Evolutionary conservation across 108 stramenopile species (phyloP), one percentile per base, ranked within the genome.

Genomic region (Ochromonas danica): DNA sequence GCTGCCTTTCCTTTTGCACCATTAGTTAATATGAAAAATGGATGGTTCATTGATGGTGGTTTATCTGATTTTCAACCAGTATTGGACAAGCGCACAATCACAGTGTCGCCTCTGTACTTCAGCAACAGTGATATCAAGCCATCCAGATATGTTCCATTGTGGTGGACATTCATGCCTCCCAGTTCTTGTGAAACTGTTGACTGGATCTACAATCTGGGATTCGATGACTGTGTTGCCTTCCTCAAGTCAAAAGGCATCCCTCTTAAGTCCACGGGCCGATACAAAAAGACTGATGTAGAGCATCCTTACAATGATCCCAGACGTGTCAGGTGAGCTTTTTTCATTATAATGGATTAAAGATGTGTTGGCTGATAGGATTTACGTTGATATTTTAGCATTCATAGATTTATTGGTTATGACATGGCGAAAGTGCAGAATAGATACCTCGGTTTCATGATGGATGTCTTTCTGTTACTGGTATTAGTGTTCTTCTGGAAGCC

Each of bases 131-230:
- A 81, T 77, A 85, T 85, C 38, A 75, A 81, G 1, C 85, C 85
- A 0, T 84, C 84, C 33, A 40, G 86, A 6, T 86, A 86, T 33
- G 84, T 86, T 1, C 86, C 86, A 25, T 71, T 85, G 10, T 85
- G 84, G 82, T 86, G 86, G 86, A 74, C 82, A 1, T 79, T 79
- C n/a, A 61, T 84, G 22, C 82, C 86, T 27, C 86, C 86, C 42
- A 57, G 62, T 14, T 71, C 84, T 80, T 27, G 72, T 31, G 61
- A 61, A 1, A 85, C 83, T 33, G 75, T 86, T 35, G 86, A 86
- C 42, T 86, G 86, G 84, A 70, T 86, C 1, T 86, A 86, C 57
- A 84, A 86, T 40, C 83, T 86, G 1, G 86, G 86, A 22, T 84
- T 80, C 35, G 41, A 79, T 27, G 86, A 86, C 42, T 67, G 63